phyloP scores from a whole-genome alignment of 2,329 filamentous ascomycete genomes.

The Colletotrichum navitas region DNA sequence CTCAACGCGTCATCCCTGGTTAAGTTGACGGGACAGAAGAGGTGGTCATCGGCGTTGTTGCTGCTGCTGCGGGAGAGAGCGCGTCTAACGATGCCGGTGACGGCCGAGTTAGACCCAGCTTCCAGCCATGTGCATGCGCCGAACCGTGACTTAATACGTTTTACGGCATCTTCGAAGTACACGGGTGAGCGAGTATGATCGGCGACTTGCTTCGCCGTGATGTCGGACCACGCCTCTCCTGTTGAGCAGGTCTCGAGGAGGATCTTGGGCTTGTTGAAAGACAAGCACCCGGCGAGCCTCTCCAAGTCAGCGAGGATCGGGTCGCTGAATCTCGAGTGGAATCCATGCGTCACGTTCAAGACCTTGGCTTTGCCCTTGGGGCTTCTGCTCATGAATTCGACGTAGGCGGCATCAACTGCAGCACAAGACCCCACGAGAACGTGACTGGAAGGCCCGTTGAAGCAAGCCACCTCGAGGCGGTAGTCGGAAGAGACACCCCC shows the following conservation, averaged over 20 bases:
- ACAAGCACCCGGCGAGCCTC: neutral
- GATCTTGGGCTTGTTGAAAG: neutral
- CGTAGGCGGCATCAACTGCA: neutral
- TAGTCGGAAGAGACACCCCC: too few relatives aligned
- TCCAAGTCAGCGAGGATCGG: neutral
- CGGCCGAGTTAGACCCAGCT: conserved; percentile 4
- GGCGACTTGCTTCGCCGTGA: neutral
- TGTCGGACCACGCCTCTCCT: neutral
- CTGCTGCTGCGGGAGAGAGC: too few relatives aligned
- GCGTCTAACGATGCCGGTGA: neutral
- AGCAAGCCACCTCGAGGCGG: neutral
- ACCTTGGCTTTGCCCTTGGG: neutral
- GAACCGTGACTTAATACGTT: neutral
- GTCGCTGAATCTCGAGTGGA: conserved; percentile 1
- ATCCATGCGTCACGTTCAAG: neutral
- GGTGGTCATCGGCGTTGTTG: too few relatives aligned
- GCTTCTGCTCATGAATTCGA: neutral
- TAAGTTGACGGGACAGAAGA: too few relatives aligned
- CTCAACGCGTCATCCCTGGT: too few relatives aligned
- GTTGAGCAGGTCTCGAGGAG: neutral
- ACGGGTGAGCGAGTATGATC: neutral
- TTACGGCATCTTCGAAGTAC: neutral
- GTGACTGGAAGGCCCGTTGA: neutral
- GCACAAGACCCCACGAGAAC: neutral
- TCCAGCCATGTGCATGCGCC: conserved; percentile 4